Percentiles rank a stretch among this genome's conserved stretches.
These are phyloP conservation scores for Suillus subaureus DNA, from an alignment of 768 basidiomycete genomes.

Conservation along the genomic window DNA sequence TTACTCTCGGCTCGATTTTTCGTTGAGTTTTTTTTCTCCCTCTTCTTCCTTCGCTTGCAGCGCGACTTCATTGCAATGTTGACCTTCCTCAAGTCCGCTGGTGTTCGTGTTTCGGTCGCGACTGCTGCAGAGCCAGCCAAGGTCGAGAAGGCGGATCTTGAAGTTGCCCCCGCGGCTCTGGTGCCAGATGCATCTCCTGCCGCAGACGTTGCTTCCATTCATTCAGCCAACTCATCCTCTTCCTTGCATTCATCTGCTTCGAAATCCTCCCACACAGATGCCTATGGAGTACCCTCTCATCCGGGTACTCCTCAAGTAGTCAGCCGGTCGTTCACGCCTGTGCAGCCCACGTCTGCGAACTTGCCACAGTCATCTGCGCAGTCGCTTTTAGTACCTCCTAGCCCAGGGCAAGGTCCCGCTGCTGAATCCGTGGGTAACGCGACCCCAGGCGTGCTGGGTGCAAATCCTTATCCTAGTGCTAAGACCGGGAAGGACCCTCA, in stretches of 20 bases:
- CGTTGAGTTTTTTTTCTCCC: neutral
- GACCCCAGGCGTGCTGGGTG: slow-evolving; percentile 14
- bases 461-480: slow-evolving; percentile 8
- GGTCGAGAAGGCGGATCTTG: neutral
- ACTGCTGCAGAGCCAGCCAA: slow-evolving; percentile 7
- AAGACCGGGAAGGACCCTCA: slow-evolving; percentile 30
- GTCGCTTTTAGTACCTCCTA: slow-evolving; percentile 11
- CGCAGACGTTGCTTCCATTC: neutral
- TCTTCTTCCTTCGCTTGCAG: neutral
- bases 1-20: slow-evolving; percentile 10
- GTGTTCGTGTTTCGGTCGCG: slow-evolving; percentile 10
- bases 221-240: neutral
- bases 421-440: slow-evolving; percentile 14
- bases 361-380: slow-evolving; percentile 24
- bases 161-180: slow-evolving; percentile 10
- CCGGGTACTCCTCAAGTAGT: slow-evolving; percentile 3
- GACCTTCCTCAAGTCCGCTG: slow-evolving; percentile 26
- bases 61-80: slow-evolving; percentile 20
- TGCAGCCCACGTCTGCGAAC: slow-evolving; percentile 10
- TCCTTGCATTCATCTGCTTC: slow-evolving; percentile 19
- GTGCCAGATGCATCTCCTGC: neutral
- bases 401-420: slow-evolving; percentile 7
- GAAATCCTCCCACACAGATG: slow-evolving; percentile 24
- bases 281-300: slow-evolving; percentile 18
- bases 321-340: neutral